Evolutionary conservation across 2,329 filamentous ascomycete species (phyloP).

Genomic region (Tolypocladium tundrense): DNA sequence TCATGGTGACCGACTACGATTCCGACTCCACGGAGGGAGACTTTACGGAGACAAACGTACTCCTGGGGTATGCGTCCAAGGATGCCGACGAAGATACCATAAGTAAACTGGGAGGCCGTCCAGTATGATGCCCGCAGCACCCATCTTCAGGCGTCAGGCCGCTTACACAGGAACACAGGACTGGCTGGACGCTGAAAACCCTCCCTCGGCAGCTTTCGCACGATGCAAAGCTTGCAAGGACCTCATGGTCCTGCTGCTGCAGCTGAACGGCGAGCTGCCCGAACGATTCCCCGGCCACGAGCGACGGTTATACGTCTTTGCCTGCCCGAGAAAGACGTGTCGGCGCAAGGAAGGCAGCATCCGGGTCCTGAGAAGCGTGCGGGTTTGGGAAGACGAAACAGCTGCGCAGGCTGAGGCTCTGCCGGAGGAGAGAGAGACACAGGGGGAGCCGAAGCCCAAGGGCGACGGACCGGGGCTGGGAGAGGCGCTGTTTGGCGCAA

Average conservation of each 20-base stretch:
- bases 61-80: conserved; percentile 79
- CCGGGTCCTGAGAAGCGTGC: conserved; percentile 60
- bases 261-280: conserved; percentile 84
- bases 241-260: conserved; percentile 73
- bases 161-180: conserved; percentile 39
- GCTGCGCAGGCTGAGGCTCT: conserved; percentile 13
- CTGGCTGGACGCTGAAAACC: conserved; percentile 66
- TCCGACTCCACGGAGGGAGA: conserved; percentile 70
- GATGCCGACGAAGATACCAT: conserved; percentile 72
- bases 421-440: conserved; percentile 20
- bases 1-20: conserved; percentile 61
- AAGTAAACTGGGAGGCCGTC: conserved; percentile 77
- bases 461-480: conserved; percentile 41
- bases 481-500: conserved; percentile 60
- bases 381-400: conserved; percentile 35
- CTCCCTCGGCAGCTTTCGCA: conserved; percentile 67
- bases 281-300: conserved; percentile 81
- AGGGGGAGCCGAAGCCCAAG: conserved; percentile 20
- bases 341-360: conserved; percentile 75
- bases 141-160: background rate
- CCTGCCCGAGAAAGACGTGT: conserved; percentile 68
- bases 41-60: conserved; percentile 73
- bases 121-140: conserved; percentile 45
- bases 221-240: conserved; percentile 82
- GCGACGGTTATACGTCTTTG: conserved; percentile 77